A percentile compares a stretch with the other conserved stretches of the same genome.
phyloP scores from a whole-genome alignment of 108 stramenopile species.

The Skeletonema menzelii region DNA sequence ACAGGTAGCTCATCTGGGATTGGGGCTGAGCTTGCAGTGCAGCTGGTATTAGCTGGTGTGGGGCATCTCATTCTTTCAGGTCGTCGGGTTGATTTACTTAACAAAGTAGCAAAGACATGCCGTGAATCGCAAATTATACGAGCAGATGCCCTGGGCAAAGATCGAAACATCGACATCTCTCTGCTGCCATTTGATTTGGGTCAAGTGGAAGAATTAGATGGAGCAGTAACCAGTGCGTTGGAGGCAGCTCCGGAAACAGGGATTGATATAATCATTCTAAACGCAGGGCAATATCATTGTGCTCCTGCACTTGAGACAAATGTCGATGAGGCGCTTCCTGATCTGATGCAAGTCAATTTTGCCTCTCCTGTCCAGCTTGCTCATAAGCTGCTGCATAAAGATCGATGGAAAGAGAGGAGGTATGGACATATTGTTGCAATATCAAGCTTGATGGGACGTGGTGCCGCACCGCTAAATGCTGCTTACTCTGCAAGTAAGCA shows the following conservation, averaged over 20 bases:
- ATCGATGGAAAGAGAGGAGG: slow-evolving; percentile 18
- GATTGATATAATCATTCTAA: slow-evolving; percentile 28
- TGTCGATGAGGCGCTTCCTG: not conserved
- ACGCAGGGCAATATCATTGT: slow-evolving; percentile 23
- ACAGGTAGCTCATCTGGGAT: slow-evolving; percentile 75
- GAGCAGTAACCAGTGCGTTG: slow-evolving; percentile 5
- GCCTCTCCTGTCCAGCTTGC: slow-evolving; percentile 16
- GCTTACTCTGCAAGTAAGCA: slow-evolving; percentile 73
- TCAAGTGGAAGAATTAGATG: not conserved
- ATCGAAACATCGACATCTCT: slow-evolving; percentile 2
- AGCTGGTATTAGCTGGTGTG: slow-evolving; percentile 34
- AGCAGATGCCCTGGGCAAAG: not conserved
- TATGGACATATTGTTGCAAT: slow-evolving; percentile 56
- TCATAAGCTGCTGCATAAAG: not conserved
- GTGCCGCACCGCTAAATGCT: slow-evolving; percentile 63
- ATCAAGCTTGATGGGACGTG: slow-evolving; percentile 56
- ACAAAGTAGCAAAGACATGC: slow-evolving; percentile 48
- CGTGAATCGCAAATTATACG: not conserved
- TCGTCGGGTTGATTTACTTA: slow-evolving; percentile 35
- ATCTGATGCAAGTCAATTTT: slow-evolving; percentile 30
- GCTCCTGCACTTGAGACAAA: slow-evolving; percentile 14
- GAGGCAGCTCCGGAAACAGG: not conserved
- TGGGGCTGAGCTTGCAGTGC: slow-evolving; percentile 58
- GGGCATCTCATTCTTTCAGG: slow-evolving; percentile 56
- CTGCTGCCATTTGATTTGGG: slow-evolving; percentile 19